Evolutionary conservation across 495 filamentous ascomycete genomes (phyloP).

Genomic region (Astrocystis sublimbata): DNA sequence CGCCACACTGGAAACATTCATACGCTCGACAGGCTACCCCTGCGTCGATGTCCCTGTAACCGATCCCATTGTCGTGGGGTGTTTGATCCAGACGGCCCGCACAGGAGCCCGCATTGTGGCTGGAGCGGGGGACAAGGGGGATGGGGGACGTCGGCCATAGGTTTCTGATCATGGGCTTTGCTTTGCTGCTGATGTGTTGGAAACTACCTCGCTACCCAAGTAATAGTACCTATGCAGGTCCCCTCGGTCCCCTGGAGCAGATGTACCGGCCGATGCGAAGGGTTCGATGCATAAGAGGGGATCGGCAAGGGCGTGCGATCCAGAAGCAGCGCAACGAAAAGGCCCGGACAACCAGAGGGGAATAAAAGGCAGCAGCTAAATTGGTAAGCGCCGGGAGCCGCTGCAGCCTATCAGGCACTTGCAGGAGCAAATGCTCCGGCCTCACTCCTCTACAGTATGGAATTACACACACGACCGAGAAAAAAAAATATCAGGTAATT

Average conservation of each 20-base stretch:
- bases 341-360: neutral
- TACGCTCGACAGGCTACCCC: neutral
- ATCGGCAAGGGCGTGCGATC: constrained; percentile 11
- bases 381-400: constrained; percentile 14
- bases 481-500: constrained; percentile 12
- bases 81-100: constrained; percentile 8
- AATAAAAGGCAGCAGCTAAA: constrained; percentile 13
- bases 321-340: constrained; percentile 11
- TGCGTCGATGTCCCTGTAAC: neutral
- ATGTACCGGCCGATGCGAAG: constrained; percentile 8
- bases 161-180: too few relatives aligned
- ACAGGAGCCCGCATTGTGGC: too few relatives aligned
- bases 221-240: neutral
- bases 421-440: constrained; percentile 18
- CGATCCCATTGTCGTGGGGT: constrained; percentile 3
- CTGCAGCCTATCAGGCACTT: constrained; percentile 15
- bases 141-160: too few relatives aligned
- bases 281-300: constrained; percentile 7
- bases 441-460: constrained; percentile 11
- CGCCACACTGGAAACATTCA: neutral
- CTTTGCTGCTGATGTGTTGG: too few relatives aligned
- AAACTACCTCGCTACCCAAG: too few relatives aligned
- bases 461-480: constrained; percentile 11
- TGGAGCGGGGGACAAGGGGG: neutral
- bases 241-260: too few relatives aligned